Percentiles rank a stretch among this genome's conserved stretches.
These are phyloP conservation scores for Tremella mesenterica DNA, from an alignment of 768 basidiomycete species.

Conservation along the genomic window DNA sequence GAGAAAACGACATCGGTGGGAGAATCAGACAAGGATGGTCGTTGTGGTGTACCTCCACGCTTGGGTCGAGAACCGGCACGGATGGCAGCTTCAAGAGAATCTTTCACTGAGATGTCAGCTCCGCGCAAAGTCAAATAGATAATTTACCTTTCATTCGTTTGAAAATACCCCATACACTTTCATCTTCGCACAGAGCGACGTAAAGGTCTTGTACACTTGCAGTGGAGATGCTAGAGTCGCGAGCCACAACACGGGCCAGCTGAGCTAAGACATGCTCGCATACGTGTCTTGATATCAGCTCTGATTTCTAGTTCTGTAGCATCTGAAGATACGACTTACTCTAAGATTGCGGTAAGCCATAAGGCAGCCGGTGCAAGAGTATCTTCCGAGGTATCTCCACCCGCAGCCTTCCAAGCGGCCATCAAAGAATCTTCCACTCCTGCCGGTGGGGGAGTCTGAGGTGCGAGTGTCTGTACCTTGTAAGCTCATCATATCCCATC, in stretches of 20 bases:
- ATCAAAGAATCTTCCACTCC: conserved; percentile 64
- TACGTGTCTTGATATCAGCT: conserved; percentile 31
- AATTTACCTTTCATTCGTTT: conserved; percentile 71
- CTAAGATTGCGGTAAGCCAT: conserved; percentile 84
- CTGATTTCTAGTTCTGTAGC: conserved; percentile 1
- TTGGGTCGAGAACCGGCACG: conserved; percentile 9
- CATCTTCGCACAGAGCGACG: conserved; percentile 81
- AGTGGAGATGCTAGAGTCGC: conserved; percentile 68
- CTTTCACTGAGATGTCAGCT: conserved; percentile 18
- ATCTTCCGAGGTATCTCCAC: conserved; percentile 51
- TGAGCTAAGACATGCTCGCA: conserved; percentile 73
- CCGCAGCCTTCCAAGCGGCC: conserved; percentile 57
- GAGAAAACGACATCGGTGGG: neutral
- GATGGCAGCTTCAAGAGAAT: conserved; percentile 20
- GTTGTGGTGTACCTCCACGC: conserved; percentile 10
- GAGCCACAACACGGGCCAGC: conserved; percentile 71
- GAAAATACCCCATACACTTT: conserved; percentile 73
- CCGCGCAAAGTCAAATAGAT: neutral
- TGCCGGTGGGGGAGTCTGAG: conserved; percentile 76
- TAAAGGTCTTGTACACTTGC: conserved; percentile 77
- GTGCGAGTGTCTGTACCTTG: conserved; percentile 73
- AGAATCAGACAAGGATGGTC: neutral
- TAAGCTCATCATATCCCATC: conserved; percentile 49
- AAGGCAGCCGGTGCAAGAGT: conserved; percentile 72
- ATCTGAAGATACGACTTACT: conserved; percentile 53